These are phyloP conservation scores for Trichoderma sp. DNA, from an alignment of 2,329 filamentous ascomycete genomes.

Conservation along the genomic window DNA sequence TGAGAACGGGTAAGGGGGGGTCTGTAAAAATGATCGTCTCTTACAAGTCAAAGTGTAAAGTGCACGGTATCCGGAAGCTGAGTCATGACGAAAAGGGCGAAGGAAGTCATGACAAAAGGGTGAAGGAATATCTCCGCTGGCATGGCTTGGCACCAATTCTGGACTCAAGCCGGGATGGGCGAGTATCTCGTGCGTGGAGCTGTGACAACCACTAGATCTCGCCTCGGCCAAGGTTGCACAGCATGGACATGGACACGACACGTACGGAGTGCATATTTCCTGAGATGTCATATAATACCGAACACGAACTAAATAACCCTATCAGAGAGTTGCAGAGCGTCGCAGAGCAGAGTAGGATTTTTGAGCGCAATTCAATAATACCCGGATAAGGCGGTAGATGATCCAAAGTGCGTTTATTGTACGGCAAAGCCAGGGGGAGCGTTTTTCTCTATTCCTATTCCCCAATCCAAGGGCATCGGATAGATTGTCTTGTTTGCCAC, in stretches of 20 bases:
- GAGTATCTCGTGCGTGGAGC: not conserved
- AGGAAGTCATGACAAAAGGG: not conserved
- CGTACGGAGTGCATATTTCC: not conserved
- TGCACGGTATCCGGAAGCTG: not conserved
- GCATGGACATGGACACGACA: not conserved
- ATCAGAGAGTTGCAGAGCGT: not conserved
- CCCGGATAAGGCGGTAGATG: constrained; percentile 2
- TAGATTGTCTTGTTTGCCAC: not conserved
- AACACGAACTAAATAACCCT: not conserved
- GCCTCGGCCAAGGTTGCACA: not conserved
- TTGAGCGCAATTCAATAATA: not conserved
- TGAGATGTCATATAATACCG: not conserved
- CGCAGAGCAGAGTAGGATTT: constrained; percentile 9
- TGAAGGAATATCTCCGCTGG: not conserved
- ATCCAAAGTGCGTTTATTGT: not conserved
- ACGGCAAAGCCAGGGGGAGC: not conserved
- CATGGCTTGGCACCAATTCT: not conserved
- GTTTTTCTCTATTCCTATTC: not conserved
- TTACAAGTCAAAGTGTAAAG: not conserved
- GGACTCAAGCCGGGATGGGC: not conserved
- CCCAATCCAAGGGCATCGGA: not conserved
- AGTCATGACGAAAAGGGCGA: not conserved
- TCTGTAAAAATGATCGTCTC: not conserved
- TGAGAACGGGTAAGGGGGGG: not conserved
- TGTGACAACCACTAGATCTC: not conserved